phyloP scores from a whole-genome alignment of 495 filamentous ascomycete genomes.

The Podospora comata region DNA sequence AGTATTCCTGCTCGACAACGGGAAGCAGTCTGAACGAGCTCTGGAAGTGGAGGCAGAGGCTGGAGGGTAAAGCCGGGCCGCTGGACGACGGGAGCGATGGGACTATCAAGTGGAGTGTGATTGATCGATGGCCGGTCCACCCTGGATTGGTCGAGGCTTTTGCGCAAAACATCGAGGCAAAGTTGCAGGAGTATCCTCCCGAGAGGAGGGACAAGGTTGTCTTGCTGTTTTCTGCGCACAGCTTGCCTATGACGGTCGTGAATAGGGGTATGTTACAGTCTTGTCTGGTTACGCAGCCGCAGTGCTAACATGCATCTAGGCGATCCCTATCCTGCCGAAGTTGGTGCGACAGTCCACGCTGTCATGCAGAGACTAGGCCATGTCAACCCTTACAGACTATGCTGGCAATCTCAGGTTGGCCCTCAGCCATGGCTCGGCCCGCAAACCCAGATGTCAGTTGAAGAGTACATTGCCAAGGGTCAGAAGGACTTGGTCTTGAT shows the following conservation, averaged over 20 bases:
- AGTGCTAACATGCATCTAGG: constrained; percentile 47
- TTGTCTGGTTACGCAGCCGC: not conserved
- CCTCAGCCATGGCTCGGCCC: constrained; percentile 94
- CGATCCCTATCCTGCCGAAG: constrained; percentile 94
- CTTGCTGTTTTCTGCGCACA: constrained; percentile 91
- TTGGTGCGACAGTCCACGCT: constrained; percentile 93
- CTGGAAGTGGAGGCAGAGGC: constrained; percentile 89
- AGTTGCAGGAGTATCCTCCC: constrained; percentile 75
- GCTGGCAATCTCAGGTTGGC: constrained; percentile 98
- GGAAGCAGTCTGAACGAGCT: constrained; percentile 94
- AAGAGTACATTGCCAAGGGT: constrained; percentile 83
- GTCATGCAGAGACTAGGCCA: constrained; percentile 88
- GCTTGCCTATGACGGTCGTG: constrained; percentile 93
- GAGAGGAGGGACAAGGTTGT: constrained; percentile 76
- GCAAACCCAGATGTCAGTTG: constrained; percentile 84
- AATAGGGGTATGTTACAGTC: constrained; percentile 62
- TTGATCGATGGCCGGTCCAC: constrained; percentile 95
- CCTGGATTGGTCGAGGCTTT: constrained; percentile 87
- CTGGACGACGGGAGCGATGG: constrained; percentile 53
- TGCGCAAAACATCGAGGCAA: constrained; percentile 82
- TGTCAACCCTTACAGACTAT: constrained; percentile 84
- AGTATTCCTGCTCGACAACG: constrained; percentile 98
- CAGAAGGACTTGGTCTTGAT: constrained; percentile 89
- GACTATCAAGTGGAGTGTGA: constrained; percentile 90
- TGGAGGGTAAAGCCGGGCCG: constrained; percentile 67